Evolutionary conservation across 345 rosid species (phyloP), one percentile per base, ranked within the genome.

Genomic region (Streptanthus diversifolius): DNA sequence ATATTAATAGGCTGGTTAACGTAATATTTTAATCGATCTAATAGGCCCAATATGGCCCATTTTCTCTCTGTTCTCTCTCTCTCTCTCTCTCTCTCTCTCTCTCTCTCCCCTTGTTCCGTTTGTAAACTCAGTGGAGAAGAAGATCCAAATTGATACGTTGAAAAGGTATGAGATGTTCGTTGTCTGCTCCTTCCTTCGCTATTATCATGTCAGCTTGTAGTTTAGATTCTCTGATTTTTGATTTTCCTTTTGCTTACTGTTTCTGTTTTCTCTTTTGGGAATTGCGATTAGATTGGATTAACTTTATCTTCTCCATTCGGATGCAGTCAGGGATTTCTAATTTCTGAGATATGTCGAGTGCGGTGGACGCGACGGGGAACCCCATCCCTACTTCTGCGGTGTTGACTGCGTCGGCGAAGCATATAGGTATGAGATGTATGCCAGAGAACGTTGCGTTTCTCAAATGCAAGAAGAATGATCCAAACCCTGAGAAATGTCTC

Each of bases 361-460:
- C 88, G 47, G 87, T 88, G 76, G 99, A 90, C 52, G 81, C 83
- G 24, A 58, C 79, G 1, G 98, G 98, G 3, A 82, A 74, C 11
- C 99, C 99, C 82, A 86, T 95, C 85, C 97, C 99, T 56, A 85
- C 99, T 0, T 95, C 99, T 19, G 87, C 99, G 47, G 93, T 90
- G 79, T 82, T 95, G 68, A 92, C 81, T 83, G 85, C 98, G 21
- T 78, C 98, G 30, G 88, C 99, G 61, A 95, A 92, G 85, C 98
- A 92, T 58, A 87, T 95, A 47, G 87, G 79, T 45, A 54, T 53
- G 13, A 71, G 93, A 60, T 95, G 99, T 82, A 80, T 55, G 40
- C 71, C 77, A 9, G 96, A 92, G 83, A 95, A 95, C 73, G 80
- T 95, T 66, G 97, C 77, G 32, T 95, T 92, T 76, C 87, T 95